These are phyloP conservation scores for Daedalea quercina DNA, from an alignment of 768 basidiomycete species.

Conservation along the genomic window DNA sequence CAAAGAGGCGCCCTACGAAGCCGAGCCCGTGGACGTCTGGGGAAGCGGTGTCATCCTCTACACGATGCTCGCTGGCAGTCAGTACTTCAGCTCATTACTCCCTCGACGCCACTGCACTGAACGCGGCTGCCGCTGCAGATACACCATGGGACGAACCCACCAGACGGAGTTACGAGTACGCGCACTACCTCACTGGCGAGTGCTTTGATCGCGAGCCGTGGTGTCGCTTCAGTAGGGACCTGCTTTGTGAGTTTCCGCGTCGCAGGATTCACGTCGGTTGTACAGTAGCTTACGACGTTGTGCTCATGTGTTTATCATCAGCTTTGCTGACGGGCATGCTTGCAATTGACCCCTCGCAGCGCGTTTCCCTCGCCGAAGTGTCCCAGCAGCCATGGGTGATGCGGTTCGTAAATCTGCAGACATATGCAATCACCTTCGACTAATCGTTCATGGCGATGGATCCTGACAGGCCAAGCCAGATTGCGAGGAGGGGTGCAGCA, in stretches of 20 bases:
- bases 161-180: slow-evolving; percentile 66
- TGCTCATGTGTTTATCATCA: slow-evolving; percentile 23
- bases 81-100: neutral
- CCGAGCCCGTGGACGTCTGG: slow-evolving; percentile 95
- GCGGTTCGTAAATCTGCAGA: slow-evolving; percentile 54
- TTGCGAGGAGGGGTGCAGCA: slow-evolving; percentile 42
- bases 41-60: slow-evolving; percentile 92
- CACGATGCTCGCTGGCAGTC: slow-evolving; percentile 86
- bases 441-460: too few relatives aligned
- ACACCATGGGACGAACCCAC: slow-evolving; percentile 99
- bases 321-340: slow-evolving; percentile 75
- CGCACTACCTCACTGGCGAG: slow-evolving; percentile 65
- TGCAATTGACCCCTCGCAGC: slow-evolving; percentile 57
- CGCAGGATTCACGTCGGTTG: slow-evolving; percentile 7
- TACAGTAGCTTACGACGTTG: too few relatives aligned
- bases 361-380: slow-evolving; percentile 58
- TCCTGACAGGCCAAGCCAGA: slow-evolving; percentile 56
- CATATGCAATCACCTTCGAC: too few relatives aligned
- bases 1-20: slow-evolving; percentile 61
- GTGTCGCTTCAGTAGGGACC: slow-evolving; percentile 52
- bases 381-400: slow-evolving; percentile 67
- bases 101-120: neutral
- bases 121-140: slow-evolving; percentile 38
- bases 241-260: slow-evolving; percentile 49
- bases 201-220: slow-evolving; percentile 77